Conservation (phyloP, 73 alveolate species). For the Loxodes magnus region DNA sequence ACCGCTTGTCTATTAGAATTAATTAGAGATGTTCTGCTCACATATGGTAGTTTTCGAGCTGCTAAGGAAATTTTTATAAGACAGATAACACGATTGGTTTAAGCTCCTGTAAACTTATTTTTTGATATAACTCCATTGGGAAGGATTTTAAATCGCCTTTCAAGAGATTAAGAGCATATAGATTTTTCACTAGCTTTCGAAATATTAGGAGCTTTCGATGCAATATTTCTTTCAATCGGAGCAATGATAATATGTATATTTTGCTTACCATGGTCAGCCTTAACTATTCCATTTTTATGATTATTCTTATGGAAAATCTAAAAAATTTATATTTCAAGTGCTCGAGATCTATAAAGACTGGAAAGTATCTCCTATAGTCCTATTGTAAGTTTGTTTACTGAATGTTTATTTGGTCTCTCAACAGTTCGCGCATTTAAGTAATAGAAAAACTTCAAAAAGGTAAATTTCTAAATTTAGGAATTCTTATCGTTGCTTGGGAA, state of each 20-base stretch:
- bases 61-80: conserved; percentile 26
- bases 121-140: conserved; percentile 91
- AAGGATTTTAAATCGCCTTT: conserved; percentile 71
- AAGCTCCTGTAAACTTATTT: conserved; percentile 84
- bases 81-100: conserved; percentile 26
- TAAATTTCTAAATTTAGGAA: not conserved
- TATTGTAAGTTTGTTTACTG: not conserved
- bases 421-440: not conserved
- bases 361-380: not conserved
- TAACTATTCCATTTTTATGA: not conserved
- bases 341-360: not conserved
- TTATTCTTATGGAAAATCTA: not conserved
- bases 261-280: not conserved
- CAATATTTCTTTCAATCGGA: not conserved
- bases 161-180: conserved; percentile 52
- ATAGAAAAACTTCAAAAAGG: not conserved
- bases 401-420: not conserved
- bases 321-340: not conserved
- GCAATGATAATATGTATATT: not conserved
- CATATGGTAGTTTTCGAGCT: not conserved
- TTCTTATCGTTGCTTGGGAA: not conserved
- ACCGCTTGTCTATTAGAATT: not conserved
- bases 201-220: conserved; percentile 1
- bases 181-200: conserved; percentile 22
- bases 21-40: not conserved